These are phyloP conservation scores for Brassica balearica DNA, from an alignment of 441 rosid genomes.

Conservation along the genomic window DNA sequence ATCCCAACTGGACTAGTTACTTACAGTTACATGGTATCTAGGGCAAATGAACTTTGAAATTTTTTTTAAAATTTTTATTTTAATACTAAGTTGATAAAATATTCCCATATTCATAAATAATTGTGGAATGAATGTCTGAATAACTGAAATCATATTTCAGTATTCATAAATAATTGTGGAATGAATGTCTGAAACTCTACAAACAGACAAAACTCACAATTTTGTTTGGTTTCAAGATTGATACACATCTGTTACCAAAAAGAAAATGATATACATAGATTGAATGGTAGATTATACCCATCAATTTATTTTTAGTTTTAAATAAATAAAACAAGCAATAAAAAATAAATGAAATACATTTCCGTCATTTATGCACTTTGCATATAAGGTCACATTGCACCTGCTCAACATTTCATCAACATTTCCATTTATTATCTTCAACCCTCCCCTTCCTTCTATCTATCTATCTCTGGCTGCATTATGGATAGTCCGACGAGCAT, in stretches of 20 bases:
- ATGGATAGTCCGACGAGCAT: constrained; percentile 53
- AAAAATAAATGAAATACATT: neutral
- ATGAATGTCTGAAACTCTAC: neutral
- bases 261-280: neutral
- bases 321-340: neutral
- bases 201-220: neutral
- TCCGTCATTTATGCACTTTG: neutral
- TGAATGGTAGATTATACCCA: neutral
- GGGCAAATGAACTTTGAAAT: neutral
- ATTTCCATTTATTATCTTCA: neutral
- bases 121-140: neutral
- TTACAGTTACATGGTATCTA: neutral
- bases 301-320: neutral
- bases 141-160: neutral
- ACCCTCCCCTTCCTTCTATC: neutral
- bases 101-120: neutral
- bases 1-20: neutral
- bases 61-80: neutral
- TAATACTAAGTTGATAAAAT: neutral
- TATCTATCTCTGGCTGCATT: neutral
- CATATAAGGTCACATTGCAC: neutral
- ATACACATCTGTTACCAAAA: neutral
- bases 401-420: neutral
- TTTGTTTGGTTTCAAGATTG: neutral
- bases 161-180: neutral